Base-by-base conservation (phyloP, 176 grass and related monocot species). In the Ensete glaucum region DNA sequence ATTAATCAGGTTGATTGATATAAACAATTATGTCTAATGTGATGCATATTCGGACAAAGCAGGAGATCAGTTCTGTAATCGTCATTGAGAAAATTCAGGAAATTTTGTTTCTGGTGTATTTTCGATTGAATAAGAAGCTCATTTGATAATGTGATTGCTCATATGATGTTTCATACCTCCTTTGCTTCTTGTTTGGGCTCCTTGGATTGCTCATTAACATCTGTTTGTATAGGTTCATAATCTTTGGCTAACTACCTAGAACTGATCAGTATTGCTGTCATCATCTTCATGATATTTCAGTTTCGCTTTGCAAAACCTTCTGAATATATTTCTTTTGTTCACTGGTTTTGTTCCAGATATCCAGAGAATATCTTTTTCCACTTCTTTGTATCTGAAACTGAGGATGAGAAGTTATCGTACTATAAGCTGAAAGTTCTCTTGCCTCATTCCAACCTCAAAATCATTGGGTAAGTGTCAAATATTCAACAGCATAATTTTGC, bases 361-460 rank as follows among this genome's bases (percentile, higher is more conserved):
- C 90, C 85, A 10, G 75, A 84, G 43, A 80, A 84, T 67, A 77
- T 99, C 66, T 87, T 82, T 71, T 93, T 99, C 76, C 82, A 79
- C 89, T 94, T 89, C 82, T 84, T 99, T 51, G 76, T 91, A 75
- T 84, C 90, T 53, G 84, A 88, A 84, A 82, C 82, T 77, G 84
- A 82, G 69, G 72, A 91, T 11, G 73, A 86, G 22, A 76, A 89
- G 53, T 68, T 70, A 23, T 80, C 88, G 3, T 91, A 79, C 65
- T 75, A 89, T 84, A 93, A 94, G 82, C 79, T 99, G 86, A 93
- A 99, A 89, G 82, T 87, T 52, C 52, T 89, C 43, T 69, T 94
- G 50, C 86, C 95, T 85, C 81, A 79, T 85, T 87, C 88, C 71
- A 91, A 89, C 78, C 23, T 99, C 76, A 81, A 76, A 82, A 73